Conservation (phyloP, 305 asterid genomes). For the Plantago rigida region DNA sequence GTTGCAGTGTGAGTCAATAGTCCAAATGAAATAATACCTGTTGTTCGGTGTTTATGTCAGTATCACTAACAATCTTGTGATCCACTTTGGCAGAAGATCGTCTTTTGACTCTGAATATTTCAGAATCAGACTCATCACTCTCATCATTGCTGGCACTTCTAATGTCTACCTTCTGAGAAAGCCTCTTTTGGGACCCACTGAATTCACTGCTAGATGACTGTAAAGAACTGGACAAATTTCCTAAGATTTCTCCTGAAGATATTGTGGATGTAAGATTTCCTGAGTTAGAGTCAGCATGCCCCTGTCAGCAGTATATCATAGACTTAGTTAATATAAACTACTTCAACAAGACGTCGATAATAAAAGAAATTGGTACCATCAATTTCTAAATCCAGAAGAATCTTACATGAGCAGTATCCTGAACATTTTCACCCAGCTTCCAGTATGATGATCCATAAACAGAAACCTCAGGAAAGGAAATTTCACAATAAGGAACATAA, state of each 20-base stretch:
- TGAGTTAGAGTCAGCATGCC: slow-evolving; percentile 24
- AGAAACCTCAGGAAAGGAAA: slow-evolving; percentile 18
- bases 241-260: slow-evolving; percentile 26
- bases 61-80: slow-evolving; percentile 34
- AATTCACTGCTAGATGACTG: slow-evolving; percentile 29
- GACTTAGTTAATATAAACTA: slow-evolving; percentile 7
- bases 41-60: slow-evolving; percentile 35
- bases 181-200: slow-evolving; percentile 27
- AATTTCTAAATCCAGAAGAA: slow-evolving; percentile 13
- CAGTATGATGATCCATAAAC: background rate
- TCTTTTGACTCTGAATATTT: slow-evolving; percentile 72
- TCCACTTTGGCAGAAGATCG: slow-evolving; percentile 52
- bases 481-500: slow-evolving; percentile 56
- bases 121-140: slow-evolving; percentile 71
- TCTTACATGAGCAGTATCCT: slow-evolving; percentile 30
- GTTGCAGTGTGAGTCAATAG: too few species aligned
- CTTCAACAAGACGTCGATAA: slow-evolving; percentile 3
- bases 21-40: slow-evolving; percentile 42
- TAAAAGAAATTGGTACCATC: slow-evolving; percentile 6
- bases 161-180: slow-evolving; percentile 15
- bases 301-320: slow-evolving; percentile 29
- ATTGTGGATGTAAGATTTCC: slow-evolving; percentile 25
- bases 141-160: slow-evolving; percentile 33
- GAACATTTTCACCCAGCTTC: slow-evolving; percentile 26
- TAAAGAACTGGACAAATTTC: slow-evolving; percentile 27